Conservation (phyloP, 2,329 filamentous ascomycete species). For the Meredithiella fracta region DNA sequence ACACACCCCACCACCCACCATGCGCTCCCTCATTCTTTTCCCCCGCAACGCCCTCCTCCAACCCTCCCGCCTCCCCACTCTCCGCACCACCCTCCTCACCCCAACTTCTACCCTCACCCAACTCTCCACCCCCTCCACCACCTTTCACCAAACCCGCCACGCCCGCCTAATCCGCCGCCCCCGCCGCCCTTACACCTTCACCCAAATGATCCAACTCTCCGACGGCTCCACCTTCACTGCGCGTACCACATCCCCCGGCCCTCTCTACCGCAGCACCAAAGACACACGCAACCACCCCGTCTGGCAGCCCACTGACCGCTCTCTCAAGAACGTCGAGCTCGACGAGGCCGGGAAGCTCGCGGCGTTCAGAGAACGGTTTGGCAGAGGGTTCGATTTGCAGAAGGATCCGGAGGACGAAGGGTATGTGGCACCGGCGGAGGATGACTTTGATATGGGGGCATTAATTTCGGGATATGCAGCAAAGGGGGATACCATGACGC, state of each 20-base stretch:
- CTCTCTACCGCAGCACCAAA: slow-evolving; percentile 46
- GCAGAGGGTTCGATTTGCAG: slow-evolving; percentile 60
- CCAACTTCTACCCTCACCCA: slow-evolving; percentile 17
- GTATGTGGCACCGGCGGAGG: slow-evolving; percentile 16
- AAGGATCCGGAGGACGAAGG: slow-evolving; percentile 20
- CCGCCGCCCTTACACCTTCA: slow-evolving; percentile 90
- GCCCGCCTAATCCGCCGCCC: slow-evolving; percentile 76
- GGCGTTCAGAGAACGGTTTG: slow-evolving; percentile 73
- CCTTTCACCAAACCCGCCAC: slow-evolving; percentile 45
- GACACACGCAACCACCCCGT: slow-evolving; percentile 78
- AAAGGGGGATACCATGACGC: slow-evolving; percentile 3
- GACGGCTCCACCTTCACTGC: slow-evolving; percentile 75
- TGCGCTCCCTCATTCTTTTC: slow-evolving; percentile 13
- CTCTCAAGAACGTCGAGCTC: slow-evolving; percentile 74
- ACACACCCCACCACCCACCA: slow-evolving; percentile 5
- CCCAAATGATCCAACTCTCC: slow-evolving; percentile 83
- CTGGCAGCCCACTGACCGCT: slow-evolving; percentile 77
- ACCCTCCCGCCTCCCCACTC: slow-evolving; percentile 20
- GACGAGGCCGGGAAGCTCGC: slow-evolving; percentile 85
- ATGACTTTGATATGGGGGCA: slow-evolving; percentile 27
- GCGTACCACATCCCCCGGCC: slow-evolving; percentile 56
- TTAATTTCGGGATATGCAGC: slow-evolving; percentile 35
- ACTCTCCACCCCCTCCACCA: slow-evolving; percentile 16
- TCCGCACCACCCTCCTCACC: slow-evolving; percentile 14
- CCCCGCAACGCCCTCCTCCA: slow-evolving; percentile 15